Evolutionary conservation across 495 filamentous ascomycete genomes (phyloP), one percentile per base, ranked within the genome.

Genomic region (Filosporella fistucella): DNA sequence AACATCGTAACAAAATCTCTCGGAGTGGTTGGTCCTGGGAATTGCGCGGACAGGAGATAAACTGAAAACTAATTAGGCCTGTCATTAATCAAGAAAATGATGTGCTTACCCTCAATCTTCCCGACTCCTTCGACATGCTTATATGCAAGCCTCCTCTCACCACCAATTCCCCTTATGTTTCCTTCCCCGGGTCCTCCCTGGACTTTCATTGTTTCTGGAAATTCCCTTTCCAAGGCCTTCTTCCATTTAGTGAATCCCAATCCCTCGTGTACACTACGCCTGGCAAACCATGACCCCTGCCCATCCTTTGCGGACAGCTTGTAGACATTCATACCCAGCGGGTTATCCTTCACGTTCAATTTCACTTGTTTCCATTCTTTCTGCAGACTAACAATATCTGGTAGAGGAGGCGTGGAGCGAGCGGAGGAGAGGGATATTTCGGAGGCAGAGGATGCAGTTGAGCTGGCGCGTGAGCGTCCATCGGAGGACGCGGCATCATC

Each of bases 331-430:
- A 96, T 77, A 0, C 75, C 81, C 10, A 89, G 67, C 5, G 88
- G 89, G 55, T 93, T 95, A 6, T 91, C 84, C 51, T 75, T 81
- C 0, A 72, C 56, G 23, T 65, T 72, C 41, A 90, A 56, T 62
- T 89, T 94, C 52, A 89, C 64, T 9, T 87, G 85, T 56, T 93
- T 95, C 91, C 91, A 97, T 71, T 87, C 76, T 44, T 86, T 84
- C 41, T 82, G 83, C 8, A 95, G 60, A n/a, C 66, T 53, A 14
- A 64, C 64, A 0, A 63, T 57, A 13, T 71, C 62, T 3, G 69
- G 57, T 22, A 72, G 61, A 5, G 74, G 62, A 4, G 77, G 68
- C 11, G 63, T 63, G 8, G 77, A 66, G 35, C 80, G 72, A 11
- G 69, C 74, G 24, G 70, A 51, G 13, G 82, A 85, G 8, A 68